phyloP scores from a whole-genome alignment of 495 filamentous ascomycete species.

The Aspergillus homomorphus region DNA sequence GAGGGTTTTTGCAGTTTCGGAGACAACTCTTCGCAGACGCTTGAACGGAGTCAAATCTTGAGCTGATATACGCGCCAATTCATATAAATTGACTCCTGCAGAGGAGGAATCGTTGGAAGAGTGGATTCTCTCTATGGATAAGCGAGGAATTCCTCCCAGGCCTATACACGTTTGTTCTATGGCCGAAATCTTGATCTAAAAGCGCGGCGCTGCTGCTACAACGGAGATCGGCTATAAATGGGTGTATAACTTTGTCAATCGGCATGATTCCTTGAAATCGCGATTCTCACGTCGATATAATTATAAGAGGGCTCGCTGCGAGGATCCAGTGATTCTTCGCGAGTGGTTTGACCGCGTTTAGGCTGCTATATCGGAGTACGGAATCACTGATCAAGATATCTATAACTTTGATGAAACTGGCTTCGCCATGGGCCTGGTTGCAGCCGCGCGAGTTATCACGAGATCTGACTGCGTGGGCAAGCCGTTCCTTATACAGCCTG shows the following conservation, averaged over 20 bases:
- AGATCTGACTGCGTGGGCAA: neutral
- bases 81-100: neutral
- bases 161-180: neutral
- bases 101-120: neutral
- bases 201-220: neutral
- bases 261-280: neutral
- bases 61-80: neutral
- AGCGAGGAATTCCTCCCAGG: neutral
- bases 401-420: no score
- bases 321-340: neutral
- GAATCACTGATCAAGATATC: no score
- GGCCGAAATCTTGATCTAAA: neutral
- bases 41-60: neutral
- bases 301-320: neutral
- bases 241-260: neutral
- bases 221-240: neutral
- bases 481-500: conserved; percentile 22
- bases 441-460: neutral
- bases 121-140: neutral
- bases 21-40: neutral
- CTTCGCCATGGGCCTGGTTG: no score
- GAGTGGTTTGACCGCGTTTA: neutral
- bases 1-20: neutral
- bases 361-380: neutral
- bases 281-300: neutral